A percentile compares a stretch with the other conserved stretches of the same genome.
These are phyloP conservation scores for Colletotrichum shisoi DNA, from an alignment of 2,329 filamentous ascomycete species.

Conservation along the genomic window DNA sequence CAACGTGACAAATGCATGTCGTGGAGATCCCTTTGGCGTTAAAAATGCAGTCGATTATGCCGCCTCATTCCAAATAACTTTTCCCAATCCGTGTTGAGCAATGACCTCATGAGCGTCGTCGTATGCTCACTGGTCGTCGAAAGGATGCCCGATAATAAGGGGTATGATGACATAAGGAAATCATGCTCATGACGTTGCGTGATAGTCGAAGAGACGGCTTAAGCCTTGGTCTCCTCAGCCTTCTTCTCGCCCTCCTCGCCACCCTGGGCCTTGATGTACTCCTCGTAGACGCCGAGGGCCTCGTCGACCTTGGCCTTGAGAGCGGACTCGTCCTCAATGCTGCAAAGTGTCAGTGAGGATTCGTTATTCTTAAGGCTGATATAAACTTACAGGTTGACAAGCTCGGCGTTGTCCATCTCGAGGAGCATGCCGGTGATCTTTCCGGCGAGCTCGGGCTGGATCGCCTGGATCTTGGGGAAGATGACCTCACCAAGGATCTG, in stretches of 20 bases:
- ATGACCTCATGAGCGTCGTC: slow-evolving; percentile 35
- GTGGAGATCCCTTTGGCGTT: slow-evolving; percentile 34
- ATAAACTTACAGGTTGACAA: slow-evolving; percentile 88
- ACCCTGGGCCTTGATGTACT: slow-evolving; percentile 91
- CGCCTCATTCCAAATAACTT: slow-evolving; percentile 40
- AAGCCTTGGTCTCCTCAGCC: slow-evolving; percentile 56
- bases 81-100: slow-evolving; percentile 40
- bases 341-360: slow-evolving; percentile 51
- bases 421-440: slow-evolving; percentile 99
- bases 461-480: slow-evolving; percentile 96
- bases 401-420: slow-evolving; percentile 97
- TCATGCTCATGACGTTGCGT: slow-evolving; percentile 38
- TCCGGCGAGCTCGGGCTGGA: slow-evolving; percentile 94
- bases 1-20: slow-evolving; percentile 32
- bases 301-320: slow-evolving; percentile 97
- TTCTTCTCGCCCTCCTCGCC: slow-evolving; percentile 62
- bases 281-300: slow-evolving; percentile 95
- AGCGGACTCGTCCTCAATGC: slow-evolving; percentile 86
- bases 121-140: slow-evolving; percentile 34
- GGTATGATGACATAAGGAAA: slow-evolving; percentile 42
- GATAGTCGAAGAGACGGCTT: slow-evolving; percentile 40
- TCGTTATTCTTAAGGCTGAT: not conserved
- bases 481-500: slow-evolving; percentile 97
- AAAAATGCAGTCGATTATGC: slow-evolving; percentile 40
- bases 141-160: slow-evolving; percentile 39